Evolutionary conservation across 106 monocot species (phyloP).

Genomic region (Xerophyta viscosa): DNA sequence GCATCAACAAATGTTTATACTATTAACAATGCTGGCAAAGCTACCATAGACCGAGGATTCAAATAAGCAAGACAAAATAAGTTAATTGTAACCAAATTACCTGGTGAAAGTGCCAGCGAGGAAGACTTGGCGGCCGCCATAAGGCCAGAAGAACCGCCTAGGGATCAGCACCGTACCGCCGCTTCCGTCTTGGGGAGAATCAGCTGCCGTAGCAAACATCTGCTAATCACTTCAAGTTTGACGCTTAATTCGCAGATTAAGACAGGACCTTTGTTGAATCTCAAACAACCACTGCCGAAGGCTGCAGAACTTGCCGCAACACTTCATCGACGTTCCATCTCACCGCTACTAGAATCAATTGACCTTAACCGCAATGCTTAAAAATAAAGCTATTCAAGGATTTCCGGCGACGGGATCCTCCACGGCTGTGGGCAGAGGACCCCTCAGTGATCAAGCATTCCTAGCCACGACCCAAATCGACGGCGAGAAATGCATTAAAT

Average conservation of each 20-base stretch:
- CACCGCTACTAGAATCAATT: no score
- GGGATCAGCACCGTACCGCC: slow-evolving; percentile 24
- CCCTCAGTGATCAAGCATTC: slow-evolving; percentile 39
- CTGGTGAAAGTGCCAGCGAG: slow-evolving; percentile 66
- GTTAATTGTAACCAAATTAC: slow-evolving; percentile 11
- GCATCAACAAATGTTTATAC: no score
- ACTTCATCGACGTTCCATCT: no score
- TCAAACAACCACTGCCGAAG: background rate
- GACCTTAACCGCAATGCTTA: no score
- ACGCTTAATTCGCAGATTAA: no score
- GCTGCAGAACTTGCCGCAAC: no score
- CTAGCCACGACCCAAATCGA: background rate
- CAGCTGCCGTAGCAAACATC: slow-evolving; percentile 46
- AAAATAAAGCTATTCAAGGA: no score
- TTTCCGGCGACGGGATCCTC: slow-evolving; percentile 34
- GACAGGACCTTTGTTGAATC: background rate
- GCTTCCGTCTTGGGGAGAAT: slow-evolving; percentile 8
- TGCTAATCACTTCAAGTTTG: no score
- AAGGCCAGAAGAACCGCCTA: slow-evolving; percentile 67
- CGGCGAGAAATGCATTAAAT: background rate
- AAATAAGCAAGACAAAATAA: background rate
- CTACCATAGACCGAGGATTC: no score
- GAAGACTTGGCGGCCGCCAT: slow-evolving; percentile 71
- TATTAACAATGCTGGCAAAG: no score
- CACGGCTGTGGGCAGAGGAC: slow-evolving; percentile 34